phyloP scores from a whole-genome alignment of 2,329 filamentous ascomycete genomes.

The Zopfia rhizophila region DNA sequence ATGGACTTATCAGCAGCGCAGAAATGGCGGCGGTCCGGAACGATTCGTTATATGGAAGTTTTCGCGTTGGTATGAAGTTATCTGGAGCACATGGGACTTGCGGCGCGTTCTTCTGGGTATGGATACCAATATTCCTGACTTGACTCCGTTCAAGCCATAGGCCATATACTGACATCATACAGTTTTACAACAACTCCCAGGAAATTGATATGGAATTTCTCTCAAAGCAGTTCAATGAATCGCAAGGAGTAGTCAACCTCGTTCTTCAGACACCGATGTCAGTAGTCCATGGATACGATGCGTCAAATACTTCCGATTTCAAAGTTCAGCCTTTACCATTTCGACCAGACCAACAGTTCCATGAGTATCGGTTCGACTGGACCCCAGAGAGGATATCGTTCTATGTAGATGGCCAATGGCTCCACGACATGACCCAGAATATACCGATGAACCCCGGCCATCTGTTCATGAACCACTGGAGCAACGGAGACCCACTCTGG shows the following conservation, averaged over 20 bases:
- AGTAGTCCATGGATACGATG: slow-evolving; percentile 69
- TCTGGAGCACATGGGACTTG: slow-evolving; percentile 73
- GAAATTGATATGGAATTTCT: slow-evolving; percentile 87
- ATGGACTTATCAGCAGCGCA: slow-evolving; percentile 68
- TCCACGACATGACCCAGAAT: slow-evolving; percentile 66
- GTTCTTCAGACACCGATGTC: slow-evolving; percentile 77
- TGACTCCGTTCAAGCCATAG: neutral
- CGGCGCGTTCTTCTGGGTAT: slow-evolving; percentile 82
- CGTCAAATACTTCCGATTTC: slow-evolving; percentile 68
- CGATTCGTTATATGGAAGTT: slow-evolving; percentile 77
- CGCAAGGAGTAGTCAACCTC: slow-evolving; percentile 72
- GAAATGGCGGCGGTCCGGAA: slow-evolving; percentile 71
- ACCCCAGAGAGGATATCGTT: slow-evolving; percentile 70
- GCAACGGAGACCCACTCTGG: slow-evolving; percentile 78
- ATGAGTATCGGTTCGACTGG: slow-evolving; percentile 86
- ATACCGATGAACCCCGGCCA: slow-evolving; percentile 72
- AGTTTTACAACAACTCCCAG: slow-evolving; percentile 82
- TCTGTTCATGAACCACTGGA: slow-evolving; percentile 79
- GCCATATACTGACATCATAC: slow-evolving; percentile 20
- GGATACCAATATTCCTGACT: slow-evolving; percentile 17
- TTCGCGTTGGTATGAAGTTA: slow-evolving; percentile 73
- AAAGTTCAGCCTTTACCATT: slow-evolving; percentile 70
- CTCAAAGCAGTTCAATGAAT: slow-evolving; percentile 70
- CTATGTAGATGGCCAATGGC: slow-evolving; percentile 70
- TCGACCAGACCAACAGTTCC: slow-evolving; percentile 71